phyloP scores from a whole-genome alignment of 176 grass and related monocot species.

The Carex myosuroides region DNA sequence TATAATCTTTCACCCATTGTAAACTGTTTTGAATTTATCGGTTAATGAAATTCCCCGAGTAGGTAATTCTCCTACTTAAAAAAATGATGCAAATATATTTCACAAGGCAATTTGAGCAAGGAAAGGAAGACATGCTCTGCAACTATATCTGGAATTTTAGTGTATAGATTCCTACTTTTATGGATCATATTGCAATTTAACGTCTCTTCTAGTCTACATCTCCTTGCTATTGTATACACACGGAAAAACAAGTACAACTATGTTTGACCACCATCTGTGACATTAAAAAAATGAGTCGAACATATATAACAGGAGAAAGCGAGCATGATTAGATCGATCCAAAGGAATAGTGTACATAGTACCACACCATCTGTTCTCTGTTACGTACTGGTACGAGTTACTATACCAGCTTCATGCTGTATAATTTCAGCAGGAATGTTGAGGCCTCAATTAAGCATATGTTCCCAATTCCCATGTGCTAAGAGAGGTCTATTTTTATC shows the following conservation, averaged over 20 bases:
- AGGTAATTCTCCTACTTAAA: no score
- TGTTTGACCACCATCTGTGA: not conserved
- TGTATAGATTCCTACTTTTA: not conserved
- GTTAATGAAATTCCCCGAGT: no score
- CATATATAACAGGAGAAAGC: not conserved
- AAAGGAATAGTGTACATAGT: not conserved
- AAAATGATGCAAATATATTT: not conserved
- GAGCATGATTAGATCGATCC: not conserved
- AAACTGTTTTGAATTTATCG: no score
- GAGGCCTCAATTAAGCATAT: not conserved
- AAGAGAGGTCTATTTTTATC: not conserved
- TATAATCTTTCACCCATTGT: no score
- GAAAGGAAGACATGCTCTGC: not conserved
- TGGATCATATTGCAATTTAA: not conserved
- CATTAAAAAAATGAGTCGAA: not conserved
- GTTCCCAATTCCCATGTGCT: not conserved
- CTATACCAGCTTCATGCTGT: not conserved
- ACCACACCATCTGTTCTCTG: not conserved
- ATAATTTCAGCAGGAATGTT: not conserved
- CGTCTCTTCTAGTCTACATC: not conserved
- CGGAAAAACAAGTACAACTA: no score
- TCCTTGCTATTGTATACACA: no score
- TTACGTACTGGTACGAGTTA: not conserved
- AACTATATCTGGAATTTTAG: not conserved
- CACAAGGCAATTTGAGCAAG: not conserved